These are phyloP conservation scores for Tarenaya hassleriana DNA, from an alignment of 345 rosid genomes.

Conservation along the genomic window DNA sequence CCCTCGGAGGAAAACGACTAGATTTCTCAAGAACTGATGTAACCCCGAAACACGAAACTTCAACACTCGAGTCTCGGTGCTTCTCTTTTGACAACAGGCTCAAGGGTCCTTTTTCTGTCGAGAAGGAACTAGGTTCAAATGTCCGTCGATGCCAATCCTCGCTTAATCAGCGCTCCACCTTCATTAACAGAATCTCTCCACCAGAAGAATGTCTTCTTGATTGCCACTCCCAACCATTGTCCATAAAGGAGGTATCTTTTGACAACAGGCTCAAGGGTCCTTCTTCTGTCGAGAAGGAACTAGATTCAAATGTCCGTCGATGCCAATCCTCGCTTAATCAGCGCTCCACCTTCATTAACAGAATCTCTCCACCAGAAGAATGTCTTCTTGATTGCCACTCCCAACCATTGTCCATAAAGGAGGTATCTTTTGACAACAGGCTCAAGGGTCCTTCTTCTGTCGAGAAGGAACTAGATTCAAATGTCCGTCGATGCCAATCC, in stretches of 20 bases:
- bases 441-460: conserved; percentile 33
- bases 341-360: conserved; percentile 43
- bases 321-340: conserved; percentile 84
- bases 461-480: conserved; percentile 47
- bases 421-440: conserved; percentile 37
- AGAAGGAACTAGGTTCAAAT: conserved; percentile 45
- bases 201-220: conserved; percentile 47
- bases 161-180: conserved; percentile 59
- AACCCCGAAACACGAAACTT: conserved; percentile 38
- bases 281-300: conserved; percentile 30
- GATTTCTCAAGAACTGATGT: conserved; percentile 39
- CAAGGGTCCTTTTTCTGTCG: conserved; percentile 36
- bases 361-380: conserved; percentile 46
- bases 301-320: conserved; percentile 63
- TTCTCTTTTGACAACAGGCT: conserved; percentile 35
- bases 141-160: conserved; percentile 82
- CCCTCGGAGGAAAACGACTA: conserved; percentile 35
- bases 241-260: conserved; percentile 46
- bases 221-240: conserved; percentile 76
- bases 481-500: conserved; percentile 79
- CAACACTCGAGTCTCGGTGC: conserved; percentile 35
- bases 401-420: conserved; percentile 62
- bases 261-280: conserved; percentile 41
- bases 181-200: conserved; percentile 40
- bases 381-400: conserved; percentile 63